Evolutionary conservation across 176 grass and related monocot genomes (phyloP), one percentile per base, ranked within the genome.

Genomic region (Carex kokanica): DNA sequence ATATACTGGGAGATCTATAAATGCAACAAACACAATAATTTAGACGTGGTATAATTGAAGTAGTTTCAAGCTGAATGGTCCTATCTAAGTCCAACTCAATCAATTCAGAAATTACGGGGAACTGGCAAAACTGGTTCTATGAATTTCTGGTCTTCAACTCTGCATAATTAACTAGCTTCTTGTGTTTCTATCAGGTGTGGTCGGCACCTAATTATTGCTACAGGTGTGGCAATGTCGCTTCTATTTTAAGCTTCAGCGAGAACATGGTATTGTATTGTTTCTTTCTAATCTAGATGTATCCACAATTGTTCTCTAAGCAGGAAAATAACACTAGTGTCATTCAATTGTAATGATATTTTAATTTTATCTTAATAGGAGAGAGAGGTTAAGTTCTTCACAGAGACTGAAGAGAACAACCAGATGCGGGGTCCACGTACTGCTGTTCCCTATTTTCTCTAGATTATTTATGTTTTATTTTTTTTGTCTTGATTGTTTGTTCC

Each of bases 151-250:
- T 71, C 17, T n/a, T 36, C 11, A 10, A 18, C 21, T 45, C 40
- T 45, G 17, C 45, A 21, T 71, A 20, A 47, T 21, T n/a, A 70
- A 43, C 47, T 21, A 40, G 38, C 56, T 56, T 51, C 31, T 61
- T 23, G 78, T 86, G 4, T 52, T 86, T 84, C 78, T 15, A 67
- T 67, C 93, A 98, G 92, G 92, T 98, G 54, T 98, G 95, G 92
- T 98, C 95, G 78, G 95, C 95, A 6, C 95, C 95, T 78, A 98
- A 98, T 95, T 98, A 98, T 85, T 98, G 95, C 63, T 98, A 98
- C 86, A 93, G 95, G 89, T 98, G 95, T 84, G 95, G 95, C 63
- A 98, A 95, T 88, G 95, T 98, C 16, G 95, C 95, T 83, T 98
- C 95, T 57, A 98, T 98, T 87, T 85, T 98, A 72, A 98, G 95